phyloP scores from a whole-genome alignment of 768 basidiomycete genomes.

The Lactifluus subvellereus region DNA sequence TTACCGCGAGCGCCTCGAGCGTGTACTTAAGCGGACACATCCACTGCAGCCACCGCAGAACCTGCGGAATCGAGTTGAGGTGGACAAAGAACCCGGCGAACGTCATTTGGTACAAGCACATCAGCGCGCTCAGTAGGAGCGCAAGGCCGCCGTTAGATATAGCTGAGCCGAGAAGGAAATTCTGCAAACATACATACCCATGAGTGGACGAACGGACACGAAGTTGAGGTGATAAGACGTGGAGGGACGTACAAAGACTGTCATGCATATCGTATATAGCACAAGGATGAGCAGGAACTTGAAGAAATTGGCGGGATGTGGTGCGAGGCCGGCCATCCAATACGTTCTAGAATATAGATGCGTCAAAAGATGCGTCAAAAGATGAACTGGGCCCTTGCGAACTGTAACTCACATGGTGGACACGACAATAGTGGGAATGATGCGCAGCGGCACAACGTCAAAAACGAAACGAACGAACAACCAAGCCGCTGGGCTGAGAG shows the following conservation, averaged over 20 bases:
- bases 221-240: background rate
- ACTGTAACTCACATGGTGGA: conserved; percentile 62
- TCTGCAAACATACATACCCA: conserved; percentile 41
- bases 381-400: background rate
- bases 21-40: conserved; percentile 77
- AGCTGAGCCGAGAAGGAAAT: conserved; percentile 81
- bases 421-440: conserved; percentile 85
- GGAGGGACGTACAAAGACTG: conserved; percentile 55
- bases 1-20: conserved; percentile 83
- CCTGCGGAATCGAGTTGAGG: conserved; percentile 75
- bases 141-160: conserved; percentile 88
- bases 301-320: conserved; percentile 79
- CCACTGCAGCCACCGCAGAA: conserved; percentile 93
- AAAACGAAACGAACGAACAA: conserved; percentile 82
- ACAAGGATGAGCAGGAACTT: conserved; percentile 90
- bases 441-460: conserved; percentile 82
- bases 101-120: conserved; percentile 77
- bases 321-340: conserved; percentile 91
- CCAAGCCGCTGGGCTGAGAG: conserved; percentile 78
- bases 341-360: conserved; percentile 53
- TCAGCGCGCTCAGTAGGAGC: conserved; percentile 76
- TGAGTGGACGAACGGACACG: background rate
- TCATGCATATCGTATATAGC: conserved; percentile 79
- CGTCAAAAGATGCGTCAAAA: background rate
- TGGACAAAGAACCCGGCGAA: conserved; percentile 93